A percentile compares a stretch with the other conserved stretches of the same genome.
Evolutionary conservation across 1,284 basidiomycete genomes (phyloP).

Genomic region (Puccinia horiana): DNA sequence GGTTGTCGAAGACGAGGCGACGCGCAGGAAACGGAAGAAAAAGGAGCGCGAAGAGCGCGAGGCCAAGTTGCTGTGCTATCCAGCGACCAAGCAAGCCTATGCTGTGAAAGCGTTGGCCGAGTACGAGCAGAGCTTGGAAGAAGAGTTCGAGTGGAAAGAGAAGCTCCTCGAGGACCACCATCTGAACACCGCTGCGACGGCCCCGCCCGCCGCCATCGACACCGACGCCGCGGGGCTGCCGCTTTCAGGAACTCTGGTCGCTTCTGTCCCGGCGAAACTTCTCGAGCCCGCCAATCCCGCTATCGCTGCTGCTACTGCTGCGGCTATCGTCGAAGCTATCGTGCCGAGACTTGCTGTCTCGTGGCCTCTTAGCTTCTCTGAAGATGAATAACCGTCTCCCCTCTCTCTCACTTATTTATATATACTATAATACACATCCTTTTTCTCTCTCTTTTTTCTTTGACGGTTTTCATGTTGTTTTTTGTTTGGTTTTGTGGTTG

Average conservation of each 20-base stretch:
- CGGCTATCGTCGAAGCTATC: conserved; percentile 11
- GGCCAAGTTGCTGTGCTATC: not conserved
- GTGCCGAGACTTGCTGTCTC: conserved; percentile 39
- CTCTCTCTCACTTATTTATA: too few species aligned
- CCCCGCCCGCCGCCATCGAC: not conserved
- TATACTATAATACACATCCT: too few species aligned
- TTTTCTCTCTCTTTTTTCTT: too few species aligned
- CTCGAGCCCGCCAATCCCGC: too few species aligned
- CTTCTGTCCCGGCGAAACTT: too few species aligned
- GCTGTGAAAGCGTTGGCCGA: conserved; percentile 39
- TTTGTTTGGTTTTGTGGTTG: too few species aligned
- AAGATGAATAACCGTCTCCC: conserved; percentile 19
- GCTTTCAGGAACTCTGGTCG: too few species aligned
- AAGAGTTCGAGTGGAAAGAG: conserved; percentile 47
- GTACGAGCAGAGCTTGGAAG: conserved; percentile 43
- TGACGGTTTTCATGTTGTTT: too few species aligned
- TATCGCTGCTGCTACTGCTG: not conserved
- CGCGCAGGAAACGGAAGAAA: not conserved
- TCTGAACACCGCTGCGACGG: not conserved
- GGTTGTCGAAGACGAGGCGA: not conserved
- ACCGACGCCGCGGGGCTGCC: not conserved
- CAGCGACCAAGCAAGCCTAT: conserved; percentile 27
- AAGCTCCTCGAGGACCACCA: conserved; percentile 34
- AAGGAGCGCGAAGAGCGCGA: not conserved
- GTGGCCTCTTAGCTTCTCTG: conserved; percentile 47